These are phyloP conservation scores for Boletus rubropictus DNA, from an alignment of 768 basidiomycete species.

Conservation along the genomic window DNA sequence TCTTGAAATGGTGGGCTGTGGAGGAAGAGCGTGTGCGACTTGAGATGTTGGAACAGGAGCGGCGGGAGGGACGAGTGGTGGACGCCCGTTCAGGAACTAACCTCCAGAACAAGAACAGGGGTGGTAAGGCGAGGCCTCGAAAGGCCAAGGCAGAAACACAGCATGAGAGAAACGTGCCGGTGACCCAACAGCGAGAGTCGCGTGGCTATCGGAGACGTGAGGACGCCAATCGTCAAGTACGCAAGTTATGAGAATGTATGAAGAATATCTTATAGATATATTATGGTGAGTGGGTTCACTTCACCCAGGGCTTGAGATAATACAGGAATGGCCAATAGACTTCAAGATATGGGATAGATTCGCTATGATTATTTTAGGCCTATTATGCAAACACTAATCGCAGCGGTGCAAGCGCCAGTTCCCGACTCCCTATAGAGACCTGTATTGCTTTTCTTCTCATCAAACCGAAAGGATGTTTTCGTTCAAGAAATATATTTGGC, in stretches of 20 bases:
- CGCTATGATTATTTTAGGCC: neutral
- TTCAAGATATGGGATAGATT: neutral
- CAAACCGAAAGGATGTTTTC: too few species aligned
- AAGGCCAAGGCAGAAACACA: constrained; percentile 9
- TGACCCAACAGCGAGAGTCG: constrained; percentile 1
- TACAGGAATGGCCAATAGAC: neutral
- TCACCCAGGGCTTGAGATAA: neutral
- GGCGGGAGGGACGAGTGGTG: neutral
- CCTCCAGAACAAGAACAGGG: constrained; percentile 2
- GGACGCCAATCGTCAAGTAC: neutral
- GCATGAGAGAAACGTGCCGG: neutral
- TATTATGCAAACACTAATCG: neutral
- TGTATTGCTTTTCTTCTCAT: too few species aligned
- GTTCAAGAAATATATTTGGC: too few species aligned
- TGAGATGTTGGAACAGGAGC: constrained; percentile 34
- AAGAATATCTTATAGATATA: constrained; percentile 1
- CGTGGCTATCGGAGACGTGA: neutral
- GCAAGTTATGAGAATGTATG: neutral
- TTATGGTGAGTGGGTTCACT: neutral
- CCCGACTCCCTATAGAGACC: too few species aligned
- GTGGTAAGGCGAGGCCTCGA: constrained; percentile 1
- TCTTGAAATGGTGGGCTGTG: constrained; percentile 83
- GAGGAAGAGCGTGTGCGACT: constrained; percentile 69
- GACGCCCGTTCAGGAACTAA: neutral
- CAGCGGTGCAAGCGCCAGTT: too few species aligned